A percentile compares a stretch with the other conserved stretches of the same genome.
phyloP scores from a whole-genome alignment of 345 rosid species.

The Pseudoturritis turrita region DNA sequence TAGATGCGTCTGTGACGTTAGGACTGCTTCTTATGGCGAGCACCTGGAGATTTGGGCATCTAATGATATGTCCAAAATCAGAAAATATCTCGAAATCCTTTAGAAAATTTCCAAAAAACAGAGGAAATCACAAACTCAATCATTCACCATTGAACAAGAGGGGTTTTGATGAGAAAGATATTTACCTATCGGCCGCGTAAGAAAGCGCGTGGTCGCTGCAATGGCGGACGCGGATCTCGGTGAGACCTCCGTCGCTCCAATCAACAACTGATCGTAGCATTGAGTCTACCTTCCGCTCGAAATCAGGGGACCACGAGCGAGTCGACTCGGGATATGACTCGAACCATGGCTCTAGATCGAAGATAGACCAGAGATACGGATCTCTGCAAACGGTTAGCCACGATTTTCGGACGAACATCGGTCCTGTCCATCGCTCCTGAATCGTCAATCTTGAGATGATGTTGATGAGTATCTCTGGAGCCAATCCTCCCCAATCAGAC shows the following conservation, averaged over 20 bases:
- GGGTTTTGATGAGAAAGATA: not conserved
- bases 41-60: conserved; percentile 63
- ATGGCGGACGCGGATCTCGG: conserved; percentile 61
- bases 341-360: conserved; percentile 69
- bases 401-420: conserved; percentile 68
- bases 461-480: conserved; percentile 64
- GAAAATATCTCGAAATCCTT: not conserved
- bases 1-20: conserved; percentile 63
- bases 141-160: not conserved
- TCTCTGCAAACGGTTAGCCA: conserved; percentile 69
- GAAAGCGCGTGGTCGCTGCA: conserved; percentile 71
- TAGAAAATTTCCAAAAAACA: not conserved
- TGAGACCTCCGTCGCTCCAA: conserved; percentile 60
- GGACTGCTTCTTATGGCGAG: conserved; percentile 65
- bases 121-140: not conserved
- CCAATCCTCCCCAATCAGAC: conserved; percentile 69
- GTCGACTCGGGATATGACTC: conserved; percentile 44
- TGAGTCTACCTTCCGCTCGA: conserved; percentile 64
- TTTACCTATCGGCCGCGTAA: conserved; percentile 57
- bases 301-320: conserved; percentile 61
- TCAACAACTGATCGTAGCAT: conserved; percentile 58
- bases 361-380: conserved; percentile 52
- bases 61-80: conserved; percentile 17
- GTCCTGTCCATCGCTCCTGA: conserved; percentile 71
- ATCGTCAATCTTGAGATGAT: conserved; percentile 62